Evolutionary conservation across 306 rosid genomes (phyloP).

Genomic region (Fragaria nilgerrensis): DNA sequence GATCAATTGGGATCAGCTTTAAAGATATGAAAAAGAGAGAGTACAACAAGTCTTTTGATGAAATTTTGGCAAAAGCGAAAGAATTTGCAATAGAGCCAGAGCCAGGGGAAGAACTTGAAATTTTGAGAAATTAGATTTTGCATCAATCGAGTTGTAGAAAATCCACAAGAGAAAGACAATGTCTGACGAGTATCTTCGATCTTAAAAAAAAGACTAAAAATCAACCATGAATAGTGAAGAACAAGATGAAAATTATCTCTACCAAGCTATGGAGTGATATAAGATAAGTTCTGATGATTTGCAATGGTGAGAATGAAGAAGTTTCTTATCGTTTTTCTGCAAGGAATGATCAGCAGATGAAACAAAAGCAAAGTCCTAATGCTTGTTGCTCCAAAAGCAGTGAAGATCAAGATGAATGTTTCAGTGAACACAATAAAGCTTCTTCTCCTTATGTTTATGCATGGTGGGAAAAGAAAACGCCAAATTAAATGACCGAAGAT

Average conservation of each 20-base stretch:
- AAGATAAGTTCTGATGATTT: not conserved
- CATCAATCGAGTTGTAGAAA: not conserved
- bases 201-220: not conserved
- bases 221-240: not conserved
- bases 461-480: not conserved
- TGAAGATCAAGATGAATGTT: not conserved
- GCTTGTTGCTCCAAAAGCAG: not conserved
- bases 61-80: not conserved
- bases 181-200: too few species aligned
- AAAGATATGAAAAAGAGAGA: not conserved
- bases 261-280: not conserved
- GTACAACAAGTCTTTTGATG: not conserved
- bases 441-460: slow-evolving; percentile 1
- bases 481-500: not conserved
- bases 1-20: not conserved
- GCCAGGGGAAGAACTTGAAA: not conserved
- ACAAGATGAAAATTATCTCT: too few species aligned
- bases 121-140: not conserved
- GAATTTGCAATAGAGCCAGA: not conserved
- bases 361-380: not conserved
- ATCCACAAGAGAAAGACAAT: not conserved
- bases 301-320: not conserved
- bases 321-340: not conserved
- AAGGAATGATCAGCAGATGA: not conserved
- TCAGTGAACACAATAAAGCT: not conserved